Evolutionary conservation across 2,329 filamentous ascomycete species (phyloP).

Genomic region (Pseudopithomyces chartarum): DNA sequence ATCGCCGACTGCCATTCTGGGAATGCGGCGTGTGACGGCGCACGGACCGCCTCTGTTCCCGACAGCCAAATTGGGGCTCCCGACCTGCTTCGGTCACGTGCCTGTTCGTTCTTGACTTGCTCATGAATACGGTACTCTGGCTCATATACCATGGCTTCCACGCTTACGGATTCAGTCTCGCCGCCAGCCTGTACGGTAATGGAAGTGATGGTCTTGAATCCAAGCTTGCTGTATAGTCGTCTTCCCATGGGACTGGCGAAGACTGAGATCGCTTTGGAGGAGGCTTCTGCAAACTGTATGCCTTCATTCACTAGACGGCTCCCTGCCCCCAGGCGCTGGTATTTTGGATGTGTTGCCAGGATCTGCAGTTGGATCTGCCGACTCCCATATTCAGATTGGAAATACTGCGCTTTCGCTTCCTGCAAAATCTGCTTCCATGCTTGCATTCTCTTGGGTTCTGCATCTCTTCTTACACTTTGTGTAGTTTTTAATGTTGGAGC

Average conservation of each 20-base stretch:
- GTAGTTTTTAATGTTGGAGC: background rate
- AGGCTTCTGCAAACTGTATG: conserved; percentile 5
- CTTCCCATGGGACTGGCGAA: conserved; percentile 21
- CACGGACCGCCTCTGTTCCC: background rate
- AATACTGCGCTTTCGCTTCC: conserved; percentile 6
- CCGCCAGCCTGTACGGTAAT: conserved; percentile 7
- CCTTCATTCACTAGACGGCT: conserved; percentile 13
- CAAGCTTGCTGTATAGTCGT: conserved; percentile 13
- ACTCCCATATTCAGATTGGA: conserved; percentile 10
- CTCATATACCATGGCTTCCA: conserved; percentile 14
- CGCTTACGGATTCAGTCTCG: conserved; percentile 10
- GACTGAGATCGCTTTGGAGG: conserved; percentile 9
- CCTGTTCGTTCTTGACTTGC: background rate
- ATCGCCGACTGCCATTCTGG: conserved; percentile 2
- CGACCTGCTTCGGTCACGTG: background rate
- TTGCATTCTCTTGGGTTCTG: conserved; percentile 8
- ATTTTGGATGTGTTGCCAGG: conserved; percentile 16
- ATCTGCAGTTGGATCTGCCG: conserved; percentile 16
- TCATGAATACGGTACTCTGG: background rate
- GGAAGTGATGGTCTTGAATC: conserved; percentile 10
- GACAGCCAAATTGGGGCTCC: background rate
- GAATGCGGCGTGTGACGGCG: background rate
- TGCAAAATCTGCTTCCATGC: conserved; percentile 7
- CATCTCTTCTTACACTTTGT: conserved; percentile 5
- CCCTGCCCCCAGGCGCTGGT: conserved; percentile 11